Base-by-base conservation (phyloP, 176 grass and related monocot species). In the Lolium perenne region DNA sequence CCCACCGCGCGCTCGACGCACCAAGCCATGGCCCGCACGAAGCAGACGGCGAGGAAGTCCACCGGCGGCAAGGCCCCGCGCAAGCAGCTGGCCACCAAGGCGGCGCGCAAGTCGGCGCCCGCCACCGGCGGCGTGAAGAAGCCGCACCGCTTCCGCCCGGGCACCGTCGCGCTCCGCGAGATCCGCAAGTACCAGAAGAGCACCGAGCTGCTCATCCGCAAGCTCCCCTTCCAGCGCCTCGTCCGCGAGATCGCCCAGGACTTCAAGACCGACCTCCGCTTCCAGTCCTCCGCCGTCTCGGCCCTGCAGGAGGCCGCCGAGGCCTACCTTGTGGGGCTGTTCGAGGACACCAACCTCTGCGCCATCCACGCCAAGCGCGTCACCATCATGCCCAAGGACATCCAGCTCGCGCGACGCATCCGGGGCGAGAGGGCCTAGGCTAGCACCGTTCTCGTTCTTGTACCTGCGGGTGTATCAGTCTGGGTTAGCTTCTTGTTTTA, bases 131-230 rank as follows among this genome's bases (percentile, higher is more conserved):
- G 91, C 2, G 85, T 93, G 79, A 93, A 93, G 92, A 93, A 93
- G 88, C 88, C 88, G 0, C 86, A 90, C 60, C 88, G 83, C 43
- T 93, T 93, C 79, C 29, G 53, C 5, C 53, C 53, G 5, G 53
- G 53, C 53, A 93, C 88, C 58, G 86, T 91, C 50, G 83, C 86
- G 4, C 53, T 93, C 21, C 73, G 92, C 0, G 88, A 93, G 88
- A 93, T 93, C 45, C 89, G 89, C 86, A 94, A 91, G 86, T 94
- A 94, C 86, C 92, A 94, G 86, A 94, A 94, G 89, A 94, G 89
- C 86, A 94, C 89, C 6, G 89, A 94, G 84, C 76, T 94, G 15
- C 89, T 94, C 0, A 94, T 94, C 83, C 89, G 89, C 15, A 94
- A 94, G 89, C 92, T 94, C 0, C 92, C 92, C 0, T 94, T 94